Base-by-base conservation (phyloP, 306 rosid species). In the Lagenaria siceraria region DNA sequence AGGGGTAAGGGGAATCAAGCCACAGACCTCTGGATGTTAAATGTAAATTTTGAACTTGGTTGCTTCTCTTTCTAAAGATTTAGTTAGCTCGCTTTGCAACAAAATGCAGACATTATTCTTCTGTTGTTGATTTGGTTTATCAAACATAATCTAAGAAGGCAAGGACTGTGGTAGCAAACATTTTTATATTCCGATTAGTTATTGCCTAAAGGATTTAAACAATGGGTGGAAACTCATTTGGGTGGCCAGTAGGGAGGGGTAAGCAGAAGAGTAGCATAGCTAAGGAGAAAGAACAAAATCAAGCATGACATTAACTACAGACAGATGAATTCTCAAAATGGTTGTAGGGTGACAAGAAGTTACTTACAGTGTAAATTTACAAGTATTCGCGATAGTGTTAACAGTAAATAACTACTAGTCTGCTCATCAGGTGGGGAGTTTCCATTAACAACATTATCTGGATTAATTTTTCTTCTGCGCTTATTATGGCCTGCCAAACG, bases 401-500 rank as follows among this genome's bases (percentile, higher is more conserved):
- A 80, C 48, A 91, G 79, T 27, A 93, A 84, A 85, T 91, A 93
- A 78, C 83, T 85, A 84, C 97, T 89, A 61, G 88, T 81, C 77
- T 88, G 84, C 84, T 89, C 96, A 77, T 85, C 92, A 48, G 84
- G 86, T 75, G 82, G 77, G 29, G 95, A 84, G 66, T 83, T 88
- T 84, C 88, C 93, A 79, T 86, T 91, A 29, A 77, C 88, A 49
- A 72, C 90, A 36, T 86, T 74, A 35, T 88, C 97, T 6, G 97
- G 96, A 82, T 91, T 87, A 2, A 87, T 87, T 81, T 91, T 91
- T 79, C 98, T 88, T 81, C 98, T 91, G 78, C 97, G 86, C 85
- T 81, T 88, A 59, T 93, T 93, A 58, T 93, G 98, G 75, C 97
- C 97, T 18, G 96, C 98, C 80, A 93, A 81, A 64, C 97, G 93